These are phyloP conservation scores for Ulmus americana DNA, from an alignment of 331 rosid species.

Conservation along the genomic window DNA sequence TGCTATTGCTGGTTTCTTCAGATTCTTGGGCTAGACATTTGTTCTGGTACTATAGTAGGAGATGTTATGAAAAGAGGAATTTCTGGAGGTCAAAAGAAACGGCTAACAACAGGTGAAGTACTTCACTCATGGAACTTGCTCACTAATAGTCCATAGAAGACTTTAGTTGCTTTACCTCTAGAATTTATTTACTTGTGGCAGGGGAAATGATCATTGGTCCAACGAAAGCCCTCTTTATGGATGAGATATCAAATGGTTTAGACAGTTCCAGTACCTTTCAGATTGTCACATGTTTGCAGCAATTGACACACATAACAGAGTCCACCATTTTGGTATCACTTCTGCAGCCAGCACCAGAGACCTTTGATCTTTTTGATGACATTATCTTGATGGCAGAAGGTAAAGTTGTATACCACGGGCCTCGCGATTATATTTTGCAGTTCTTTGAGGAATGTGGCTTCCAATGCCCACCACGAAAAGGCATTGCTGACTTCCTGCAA, in stretches of 20 bases:
- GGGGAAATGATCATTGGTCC: slow-evolving; percentile 71
- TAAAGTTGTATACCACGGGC: slow-evolving; percentile 57
- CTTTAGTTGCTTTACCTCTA: neutral
- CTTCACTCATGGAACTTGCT: neutral
- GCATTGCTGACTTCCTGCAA: slow-evolving; percentile 55
- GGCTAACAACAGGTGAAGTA: slow-evolving; percentile 48
- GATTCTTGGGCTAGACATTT: slow-evolving; percentile 51
- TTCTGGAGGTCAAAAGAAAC: slow-evolving; percentile 66
- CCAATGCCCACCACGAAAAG: slow-evolving; percentile 51
- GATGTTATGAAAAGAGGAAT: slow-evolving; percentile 48
- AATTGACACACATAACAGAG: slow-evolving; percentile 38
- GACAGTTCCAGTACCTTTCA: slow-evolving; percentile 58
- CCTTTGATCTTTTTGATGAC: slow-evolving; percentile 58
- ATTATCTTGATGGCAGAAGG: slow-evolving; percentile 58
- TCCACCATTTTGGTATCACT: slow-evolving; percentile 49
- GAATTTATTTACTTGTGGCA: slow-evolving; percentile 1
- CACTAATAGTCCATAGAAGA: neutral
- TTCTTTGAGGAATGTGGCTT: slow-evolving; percentile 51
- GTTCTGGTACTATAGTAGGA: slow-evolving; percentile 57
- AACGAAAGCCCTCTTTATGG: slow-evolving; percentile 53
- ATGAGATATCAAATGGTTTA: slow-evolving; percentile 59
- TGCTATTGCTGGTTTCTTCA: neutral
- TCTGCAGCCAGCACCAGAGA: slow-evolving; percentile 70
- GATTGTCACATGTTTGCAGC: slow-evolving; percentile 39
- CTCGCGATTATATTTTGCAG: slow-evolving; percentile 40